Conservation (phyloP, 2,329 filamentous ascomycete species). For the Phialophora expanda region DNA sequence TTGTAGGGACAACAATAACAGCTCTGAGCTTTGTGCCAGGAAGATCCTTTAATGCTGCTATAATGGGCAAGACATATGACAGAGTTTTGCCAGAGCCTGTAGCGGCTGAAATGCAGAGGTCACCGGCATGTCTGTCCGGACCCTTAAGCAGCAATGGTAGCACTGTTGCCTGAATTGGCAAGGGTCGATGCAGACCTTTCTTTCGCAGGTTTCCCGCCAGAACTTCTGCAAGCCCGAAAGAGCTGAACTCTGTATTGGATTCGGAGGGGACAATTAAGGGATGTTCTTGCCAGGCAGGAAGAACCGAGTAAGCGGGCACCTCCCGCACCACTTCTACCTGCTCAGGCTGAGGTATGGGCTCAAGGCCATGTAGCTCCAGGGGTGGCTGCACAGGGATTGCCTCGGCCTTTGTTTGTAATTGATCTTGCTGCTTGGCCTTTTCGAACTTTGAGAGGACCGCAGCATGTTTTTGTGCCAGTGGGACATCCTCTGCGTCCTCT, state of each 20-base stretch:
- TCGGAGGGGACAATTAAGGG: slow-evolving; percentile 51
- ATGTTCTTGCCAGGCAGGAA: slow-evolving; percentile 79
- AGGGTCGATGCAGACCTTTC: slow-evolving; percentile 73
- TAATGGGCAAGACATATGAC: slow-evolving; percentile 84
- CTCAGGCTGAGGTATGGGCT: slow-evolving; percentile 79
- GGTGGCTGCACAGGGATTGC: slow-evolving; percentile 38
- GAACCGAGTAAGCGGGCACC: slow-evolving; percentile 72
- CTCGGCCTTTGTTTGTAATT: slow-evolving; percentile 17
- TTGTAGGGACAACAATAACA: slow-evolving; percentile 85
- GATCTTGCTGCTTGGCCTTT: slow-evolving; percentile 35
- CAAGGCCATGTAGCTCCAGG: slow-evolving; percentile 65
- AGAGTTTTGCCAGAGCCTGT: slow-evolving; percentile 96
- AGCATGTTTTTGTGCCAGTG: slow-evolving; percentile 36
- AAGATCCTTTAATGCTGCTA: slow-evolving; percentile 72
- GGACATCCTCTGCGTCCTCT: slow-evolving; percentile 49
- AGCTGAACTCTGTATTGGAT: slow-evolving; percentile 64
- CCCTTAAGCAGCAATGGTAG: slow-evolving; percentile 78
- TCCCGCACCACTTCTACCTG: slow-evolving; percentile 56
- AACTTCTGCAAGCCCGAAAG: slow-evolving; percentile 67
- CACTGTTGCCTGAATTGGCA: slow-evolving; percentile 79
- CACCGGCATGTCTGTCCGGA: slow-evolving; percentile 67
- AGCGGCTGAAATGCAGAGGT: slow-evolving; percentile 87
- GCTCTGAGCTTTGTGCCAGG: slow-evolving; percentile 72
- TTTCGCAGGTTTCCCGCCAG: slow-evolving; percentile 66
- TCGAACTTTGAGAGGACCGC: slow-evolving; percentile 42